phyloP scores from a whole-genome alignment of 2,329 filamentous ascomycete genomes.

The Macroventuria anomochaeta region DNA sequence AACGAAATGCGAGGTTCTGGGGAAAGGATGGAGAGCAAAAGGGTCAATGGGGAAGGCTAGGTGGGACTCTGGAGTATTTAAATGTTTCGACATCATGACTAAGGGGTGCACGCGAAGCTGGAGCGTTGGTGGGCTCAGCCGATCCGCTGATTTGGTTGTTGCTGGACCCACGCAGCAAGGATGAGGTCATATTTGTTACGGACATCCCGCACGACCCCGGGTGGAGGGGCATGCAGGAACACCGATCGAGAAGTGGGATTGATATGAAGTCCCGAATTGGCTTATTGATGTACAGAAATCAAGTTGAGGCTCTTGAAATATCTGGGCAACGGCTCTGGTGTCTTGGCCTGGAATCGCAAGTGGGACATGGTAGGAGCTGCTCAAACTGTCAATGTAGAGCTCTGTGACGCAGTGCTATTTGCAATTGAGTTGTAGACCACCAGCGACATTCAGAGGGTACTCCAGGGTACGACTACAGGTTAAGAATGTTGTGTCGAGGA shows the following conservation, averaged over 20 bases:
- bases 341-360: neutral
- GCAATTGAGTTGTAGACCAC: neutral
- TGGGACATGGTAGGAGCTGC: neutral
- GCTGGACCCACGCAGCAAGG: conserved; percentile 16
- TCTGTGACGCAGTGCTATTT: neutral
- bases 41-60: conserved; percentile 5
- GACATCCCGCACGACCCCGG: conserved; percentile 9
- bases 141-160: conserved; percentile 15
- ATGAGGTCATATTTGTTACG: conserved; percentile 12
- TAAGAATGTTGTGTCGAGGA: neutral
- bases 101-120: conserved; percentile 15
- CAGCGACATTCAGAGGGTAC: too few relatives aligned
- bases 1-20: neutral
- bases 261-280: neutral
- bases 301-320: conserved; percentile 10
- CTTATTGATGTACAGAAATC: neutral
- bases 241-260: conserved; percentile 10
- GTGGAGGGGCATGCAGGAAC: conserved; percentile 10
- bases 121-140: conserved; percentile 18
- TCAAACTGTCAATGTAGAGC: neutral
- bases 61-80: conserved; percentile 19
- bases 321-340: conserved; percentile 2
- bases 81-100: conserved; percentile 10
- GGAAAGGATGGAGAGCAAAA: neutral
- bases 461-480: neutral